These are phyloP conservation scores for Vitis hybrid DNA, from an alignment of 177 flowering plant genomes.

Conservation along the genomic window DNA sequence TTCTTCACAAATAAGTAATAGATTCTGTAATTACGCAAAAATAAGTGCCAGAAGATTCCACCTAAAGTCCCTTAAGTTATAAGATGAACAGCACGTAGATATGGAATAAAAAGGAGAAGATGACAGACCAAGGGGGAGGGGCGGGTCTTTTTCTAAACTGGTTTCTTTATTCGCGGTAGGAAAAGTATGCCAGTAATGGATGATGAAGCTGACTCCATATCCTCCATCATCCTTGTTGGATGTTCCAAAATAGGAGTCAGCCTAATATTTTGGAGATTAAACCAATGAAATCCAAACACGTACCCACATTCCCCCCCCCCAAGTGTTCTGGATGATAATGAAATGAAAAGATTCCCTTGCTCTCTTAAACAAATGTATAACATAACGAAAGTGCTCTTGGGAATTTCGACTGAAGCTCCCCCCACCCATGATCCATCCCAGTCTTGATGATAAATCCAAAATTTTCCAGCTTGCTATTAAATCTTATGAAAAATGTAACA, in stretches of 20 bases:
- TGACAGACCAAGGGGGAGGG: background rate
- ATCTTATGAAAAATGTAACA: no score
- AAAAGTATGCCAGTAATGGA: conserved; percentile 3
- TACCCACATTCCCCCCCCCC: background rate
- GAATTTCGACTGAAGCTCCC: no score
- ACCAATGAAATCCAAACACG: background rate
- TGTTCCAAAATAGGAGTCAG: conserved; percentile 8
- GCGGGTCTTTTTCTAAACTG: conserved; percentile 4
- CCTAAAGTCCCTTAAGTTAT: no score
- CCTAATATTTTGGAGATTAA: background rate
- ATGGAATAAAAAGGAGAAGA: background rate
- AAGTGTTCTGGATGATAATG: background rate
- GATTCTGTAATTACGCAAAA: background rate
- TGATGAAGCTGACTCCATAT: conserved; percentile 11
- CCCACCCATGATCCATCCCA: no score
- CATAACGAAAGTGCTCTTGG: no score
- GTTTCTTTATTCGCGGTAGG: background rate
- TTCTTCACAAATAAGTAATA: background rate
- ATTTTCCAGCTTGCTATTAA: no score
- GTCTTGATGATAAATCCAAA: no score
- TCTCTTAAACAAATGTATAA: no score
- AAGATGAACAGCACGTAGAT: no score
- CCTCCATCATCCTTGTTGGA: conserved; percentile 2
- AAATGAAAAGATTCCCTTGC: no score
- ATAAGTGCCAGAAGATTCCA: background rate